Evolutionary conservation across 2,329 filamentous ascomycete species (phyloP), one percentile per base, ranked within the genome.

Genomic region (Whalleya microplaca): DNA sequence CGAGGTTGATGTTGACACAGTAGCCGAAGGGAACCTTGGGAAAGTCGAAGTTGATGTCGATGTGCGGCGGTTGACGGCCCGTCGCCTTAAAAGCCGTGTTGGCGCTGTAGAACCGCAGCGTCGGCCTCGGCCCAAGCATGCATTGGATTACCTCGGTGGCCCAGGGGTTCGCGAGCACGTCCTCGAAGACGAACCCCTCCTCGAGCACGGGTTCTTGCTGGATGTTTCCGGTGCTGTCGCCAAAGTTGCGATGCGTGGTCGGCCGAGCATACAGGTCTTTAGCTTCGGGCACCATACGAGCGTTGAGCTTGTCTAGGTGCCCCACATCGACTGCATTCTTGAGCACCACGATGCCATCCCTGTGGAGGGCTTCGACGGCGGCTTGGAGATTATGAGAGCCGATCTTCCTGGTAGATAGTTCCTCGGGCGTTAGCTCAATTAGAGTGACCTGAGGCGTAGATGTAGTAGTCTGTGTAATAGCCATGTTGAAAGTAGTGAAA

Each of bases 1-100:
- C 71, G 5, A 82, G 72, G 46, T 75, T 76, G 42, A 78, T 72
- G 60, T 82, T 82, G 45, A 80, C 66, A 18, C 77, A 78, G 29
- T 77, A 72, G 0, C 75, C 78, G 52, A 80, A 82, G 1, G 78
- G 77, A 46, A 82, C 2, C 60, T 59, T 0, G 78, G 76, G 54
- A 84, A 80, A 37, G 21, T 77, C 76, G 66, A 83, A 77, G 47
- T 72, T 65, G 12, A 76, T 64, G 55, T 79, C 76, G 3, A 72
- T 71, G 62, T 78, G 76, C 3, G 73, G 72, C 0, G 76, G 75
- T 57, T 78, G 76, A 2, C 75, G 70, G 20, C 64, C 64, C 18
- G 61, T 51, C 2, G 73, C 73, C 41, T 69, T 68, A 56, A 77
- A 72, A 0, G 74, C 75, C 1, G 75, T 77, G 55, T 78, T 78